Evolutionary conservation across 176 grass and related monocot species (phyloP), one percentile per base, ranked within the genome.

Genomic region (Canna indica): DNA sequence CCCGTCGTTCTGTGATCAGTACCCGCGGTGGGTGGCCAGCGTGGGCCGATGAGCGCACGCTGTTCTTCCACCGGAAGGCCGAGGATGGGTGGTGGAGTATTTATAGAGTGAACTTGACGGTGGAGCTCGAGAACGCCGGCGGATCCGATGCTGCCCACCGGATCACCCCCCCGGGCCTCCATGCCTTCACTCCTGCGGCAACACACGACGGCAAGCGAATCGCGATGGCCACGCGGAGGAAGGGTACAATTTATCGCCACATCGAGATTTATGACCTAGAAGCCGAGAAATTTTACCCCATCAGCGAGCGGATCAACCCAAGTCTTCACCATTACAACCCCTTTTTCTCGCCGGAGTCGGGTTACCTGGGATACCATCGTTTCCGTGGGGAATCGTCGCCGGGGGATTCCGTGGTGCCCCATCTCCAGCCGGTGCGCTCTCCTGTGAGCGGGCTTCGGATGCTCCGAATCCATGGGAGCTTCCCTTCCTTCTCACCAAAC

Each of bases 61-160:
- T 89, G 76, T 89, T 91, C 74, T 96, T 91, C 77, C 92, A 96
- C 79, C 74, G 83, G 46, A 87, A 83, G 62, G 88, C 86, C 0
- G 85, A 91, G 0, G 92, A 96, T 76, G 92, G 92, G 3, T 96
- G 92, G 92, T 96, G 92, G 92, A 96, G 92, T 75, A 69, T 91
- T 20, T 96, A 78, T 88, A 76, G 77, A 2, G 73, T 76, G 17
- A 83, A 85, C 69, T 15, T 96, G 2, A 77, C 83, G 25, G 64
- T 71, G 54, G 80, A 83, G 34, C 83, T 86, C 50, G 36, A 81
- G 33, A 75, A 76, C 30, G 30, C 52, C 48, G 67, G 72, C 31
- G n/a, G 65, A 41, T 42, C 36, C 30, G 42, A 63, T 26, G 73
- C 61, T 4, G 75, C 75, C 47, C 26, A 57, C 32, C 79, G 93